Base-by-base conservation (phyloP, 257 asterid genomes). In the Voacanga thouarsii region DNA sequence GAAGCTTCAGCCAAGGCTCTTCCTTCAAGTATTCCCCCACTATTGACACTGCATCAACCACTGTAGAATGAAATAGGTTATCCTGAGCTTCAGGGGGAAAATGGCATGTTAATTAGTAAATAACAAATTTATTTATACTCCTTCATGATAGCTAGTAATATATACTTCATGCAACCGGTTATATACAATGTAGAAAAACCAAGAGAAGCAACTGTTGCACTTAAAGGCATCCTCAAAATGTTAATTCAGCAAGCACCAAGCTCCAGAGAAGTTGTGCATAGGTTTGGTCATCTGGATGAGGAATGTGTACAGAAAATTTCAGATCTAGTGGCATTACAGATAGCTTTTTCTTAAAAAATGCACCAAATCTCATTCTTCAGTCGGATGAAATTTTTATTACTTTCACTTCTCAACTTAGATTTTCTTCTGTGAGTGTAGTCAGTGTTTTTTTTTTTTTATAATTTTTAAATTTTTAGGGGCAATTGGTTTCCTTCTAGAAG, bases 11-110 rank as follows among this genome's bases (percentile, higher is more conserved):
- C 97, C 98, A 95, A 45, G 96, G 95, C 72, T 91, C 97, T 55
- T 91, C 98, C 84, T 87, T 93, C 89, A 95, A 59, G 91, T 95
- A 95, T 78, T 93, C 98, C 43, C 97, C 97, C 82, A 93, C 77
- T 76, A 95, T 86, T 45, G 94, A 89, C 61, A 89, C 92, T 3
- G 96, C 91, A 77, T 90, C 99, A 68, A 75, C 65, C 77, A 90
- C 97, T 95, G 90, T 47, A 56, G 79, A 85, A 84, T 74, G 85
- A 83, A 55, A 56, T 50, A 45, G 39, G 57, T 63, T 28, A 69
- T 26, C 16, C 69, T 71, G 59, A 60, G 71, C 65, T 63, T 47
- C 72, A 39, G 44, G 50, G 63, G 47, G 5, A 39, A 63, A 41
- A 49, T 61, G 53, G n/a, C 5, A 43, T 6, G 49, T 15, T 74